Conservation (phyloP, 2,329 filamentous ascomycete species). For the Fusarium sp. region DNA sequence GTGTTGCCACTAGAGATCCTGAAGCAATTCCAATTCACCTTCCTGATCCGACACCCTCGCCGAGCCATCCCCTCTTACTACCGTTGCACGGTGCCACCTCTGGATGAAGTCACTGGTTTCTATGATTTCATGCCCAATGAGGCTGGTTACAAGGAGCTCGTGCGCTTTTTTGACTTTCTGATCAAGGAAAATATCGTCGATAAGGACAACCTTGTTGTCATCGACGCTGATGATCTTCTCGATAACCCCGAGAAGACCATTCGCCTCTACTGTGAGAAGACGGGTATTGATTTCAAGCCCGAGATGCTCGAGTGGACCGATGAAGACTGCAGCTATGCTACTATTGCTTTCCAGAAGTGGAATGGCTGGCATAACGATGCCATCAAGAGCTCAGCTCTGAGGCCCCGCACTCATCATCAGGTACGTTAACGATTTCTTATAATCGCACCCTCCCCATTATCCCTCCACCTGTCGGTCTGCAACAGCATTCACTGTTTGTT, state of each 20-base stretch:
- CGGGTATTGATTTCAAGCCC: slow-evolving; percentile 80
- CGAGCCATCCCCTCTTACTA: slow-evolving; percentile 93
- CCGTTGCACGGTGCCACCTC: slow-evolving; percentile 91
- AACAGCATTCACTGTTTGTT: slow-evolving; percentile 40
- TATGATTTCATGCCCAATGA: slow-evolving; percentile 87
- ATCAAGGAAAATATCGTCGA: slow-evolving; percentile 77
- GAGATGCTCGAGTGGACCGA: slow-evolving; percentile 89
- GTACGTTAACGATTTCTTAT: slow-evolving; percentile 58
- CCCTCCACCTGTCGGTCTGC: slow-evolving; percentile 41
- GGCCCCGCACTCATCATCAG: slow-evolving; percentile 74
- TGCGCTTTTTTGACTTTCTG: slow-evolving; percentile 88
- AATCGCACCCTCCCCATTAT: slow-evolving; percentile 15
- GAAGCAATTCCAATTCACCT: slow-evolving; percentile 90
- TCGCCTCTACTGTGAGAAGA: slow-evolving; percentile 82
- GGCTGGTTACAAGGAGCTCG: slow-evolving; percentile 90
- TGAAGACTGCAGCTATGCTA: slow-evolving; percentile 78
- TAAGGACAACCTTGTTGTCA: slow-evolving; percentile 80
- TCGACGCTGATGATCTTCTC: slow-evolving; percentile 95
- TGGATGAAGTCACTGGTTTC: slow-evolving; percentile 86
- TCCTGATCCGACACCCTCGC: slow-evolving; percentile 96
- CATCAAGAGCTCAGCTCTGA: slow-evolving; percentile 82
- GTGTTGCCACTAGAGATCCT: slow-evolving; percentile 82
- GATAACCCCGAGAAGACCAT: slow-evolving; percentile 84
- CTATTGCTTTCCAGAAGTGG: slow-evolving; percentile 93
- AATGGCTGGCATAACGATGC: slow-evolving; percentile 97